phyloP scores from a whole-genome alignment of 495 filamentous ascomycete species.

The Penicillium paradoxum region DNA sequence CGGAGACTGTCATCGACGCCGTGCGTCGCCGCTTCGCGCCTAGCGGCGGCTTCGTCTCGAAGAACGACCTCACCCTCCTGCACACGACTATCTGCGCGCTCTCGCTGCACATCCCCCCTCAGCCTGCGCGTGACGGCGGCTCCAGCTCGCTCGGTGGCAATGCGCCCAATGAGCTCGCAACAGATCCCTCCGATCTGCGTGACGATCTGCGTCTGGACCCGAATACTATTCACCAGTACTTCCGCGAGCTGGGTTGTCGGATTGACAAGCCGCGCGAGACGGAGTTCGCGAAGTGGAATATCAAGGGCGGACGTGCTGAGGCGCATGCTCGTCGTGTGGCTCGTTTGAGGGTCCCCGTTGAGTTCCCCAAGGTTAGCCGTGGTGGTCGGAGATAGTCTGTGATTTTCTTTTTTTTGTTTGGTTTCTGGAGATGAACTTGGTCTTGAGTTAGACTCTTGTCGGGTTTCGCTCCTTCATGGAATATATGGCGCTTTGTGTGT shows the following conservation, averaged over 20 bases:
- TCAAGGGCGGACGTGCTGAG: slow-evolving; percentile 56
- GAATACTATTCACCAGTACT: slow-evolving; percentile 56
- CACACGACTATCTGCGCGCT: slow-evolving; percentile 66
- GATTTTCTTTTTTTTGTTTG: background rate
- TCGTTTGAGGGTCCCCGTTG: slow-evolving; percentile 68
- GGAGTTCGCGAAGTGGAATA: slow-evolving; percentile 38
- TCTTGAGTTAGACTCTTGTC: slow-evolving; percentile 4
- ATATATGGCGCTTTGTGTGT: slow-evolving; percentile 24
- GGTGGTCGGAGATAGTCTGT: slow-evolving; percentile 28
- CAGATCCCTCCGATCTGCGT: slow-evolving; percentile 69
- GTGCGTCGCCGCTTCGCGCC: slow-evolving; percentile 67
- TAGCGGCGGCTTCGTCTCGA: slow-evolving; percentile 48
- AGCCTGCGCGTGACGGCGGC: slow-evolving; percentile 38
- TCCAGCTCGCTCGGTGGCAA: slow-evolving; percentile 43
- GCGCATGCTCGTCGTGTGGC: slow-evolving; percentile 58
- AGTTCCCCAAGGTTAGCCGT: slow-evolving; percentile 66
- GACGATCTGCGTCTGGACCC: slow-evolving; percentile 75
- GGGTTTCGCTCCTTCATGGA: slow-evolving; percentile 12
- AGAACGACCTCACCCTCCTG: slow-evolving; percentile 58
- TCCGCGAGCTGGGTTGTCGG: slow-evolving; percentile 74
- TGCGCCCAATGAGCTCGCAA: slow-evolving; percentile 70
- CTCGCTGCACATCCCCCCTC: slow-evolving; percentile 48
- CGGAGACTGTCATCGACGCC: slow-evolving; percentile 61
- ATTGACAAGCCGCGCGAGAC: slow-evolving; percentile 39
- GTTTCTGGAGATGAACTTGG: too few relatives aligned